These are phyloP conservation scores for Coniochaeta prunicola DNA, from an alignment of 2,329 filamentous ascomycete species.

Conservation along the genomic window DNA sequence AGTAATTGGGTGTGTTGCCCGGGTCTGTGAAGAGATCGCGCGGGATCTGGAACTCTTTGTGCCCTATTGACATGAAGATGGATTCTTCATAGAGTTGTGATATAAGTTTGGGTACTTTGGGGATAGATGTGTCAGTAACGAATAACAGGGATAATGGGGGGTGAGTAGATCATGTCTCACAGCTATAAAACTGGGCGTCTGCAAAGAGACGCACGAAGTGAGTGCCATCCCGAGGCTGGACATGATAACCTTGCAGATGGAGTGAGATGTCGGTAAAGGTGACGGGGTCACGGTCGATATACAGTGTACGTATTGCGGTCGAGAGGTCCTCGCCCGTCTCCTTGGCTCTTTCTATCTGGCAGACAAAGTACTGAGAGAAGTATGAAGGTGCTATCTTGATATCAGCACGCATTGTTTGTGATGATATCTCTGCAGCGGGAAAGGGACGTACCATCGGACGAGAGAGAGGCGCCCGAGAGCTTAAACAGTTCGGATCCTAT, in stretches of 20 bases:
- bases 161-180: conserved; percentile 37
- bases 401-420: conserved; percentile 11
- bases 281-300: conserved; percentile 86
- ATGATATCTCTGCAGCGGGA: conserved; percentile 3
- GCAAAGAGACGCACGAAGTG: conserved; percentile 92
- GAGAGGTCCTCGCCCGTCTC: conserved; percentile 46
- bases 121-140: conserved; percentile 1
- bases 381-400: conserved; percentile 74
- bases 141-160: background rate
- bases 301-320: conserved; percentile 64
- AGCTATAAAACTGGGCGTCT: conserved; percentile 88
- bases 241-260: conserved; percentile 88
- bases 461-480: conserved; percentile 65
- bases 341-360: conserved; percentile 63
- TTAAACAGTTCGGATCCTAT: conserved; percentile 67
- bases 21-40: conserved; percentile 79
- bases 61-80: conserved; percentile 87
- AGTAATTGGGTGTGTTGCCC: conserved; percentile 93
- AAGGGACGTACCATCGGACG: conserved; percentile 56
- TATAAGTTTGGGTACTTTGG: conserved; percentile 73
- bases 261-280: conserved; percentile 87
- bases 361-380: conserved; percentile 89
- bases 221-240: conserved; percentile 70
- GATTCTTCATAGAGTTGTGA: conserved; percentile 86
- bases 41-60: conserved; percentile 81